These are phyloP conservation scores for Plasmodium ovale DNA, from an alignment of 169 alveolate genomes.

Conservation along the genomic window DNA sequence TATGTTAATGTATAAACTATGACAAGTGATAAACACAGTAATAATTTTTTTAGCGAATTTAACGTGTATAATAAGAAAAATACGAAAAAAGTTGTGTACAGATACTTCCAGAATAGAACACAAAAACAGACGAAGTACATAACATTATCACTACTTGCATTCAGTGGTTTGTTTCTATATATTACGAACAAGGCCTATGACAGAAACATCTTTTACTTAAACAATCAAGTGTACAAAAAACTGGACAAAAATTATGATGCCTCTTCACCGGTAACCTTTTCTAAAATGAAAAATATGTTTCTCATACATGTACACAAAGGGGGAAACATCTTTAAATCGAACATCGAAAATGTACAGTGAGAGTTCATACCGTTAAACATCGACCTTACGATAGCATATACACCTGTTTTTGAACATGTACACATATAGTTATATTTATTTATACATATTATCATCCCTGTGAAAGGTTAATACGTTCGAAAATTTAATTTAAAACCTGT, in stretches of 20 bases:
- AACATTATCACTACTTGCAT: conserved; percentile 50
- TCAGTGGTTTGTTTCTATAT: conserved; percentile 62
- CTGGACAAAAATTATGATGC: conserved; percentile 55
- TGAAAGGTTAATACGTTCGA: no score
- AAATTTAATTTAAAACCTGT: no score
- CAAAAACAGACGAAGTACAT: conserved; percentile 75
- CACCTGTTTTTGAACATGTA: no score
- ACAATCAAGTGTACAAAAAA: conserved; percentile 71
- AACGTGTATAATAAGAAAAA: conserved; percentile 71
- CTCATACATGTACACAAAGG: no score
- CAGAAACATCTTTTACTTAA: conserved; percentile 67
- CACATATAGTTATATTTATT: no score
- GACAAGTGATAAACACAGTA: conserved; percentile 75
- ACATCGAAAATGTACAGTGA: no score
- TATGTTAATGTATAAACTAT: conserved; percentile 17
- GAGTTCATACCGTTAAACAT: no score
- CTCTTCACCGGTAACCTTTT: conserved; percentile 66
- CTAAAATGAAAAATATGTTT: background rate
- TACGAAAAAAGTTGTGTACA: conserved; percentile 71
- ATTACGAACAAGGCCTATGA: conserved; percentile 73
- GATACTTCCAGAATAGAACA: conserved; percentile 76
- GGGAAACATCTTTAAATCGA: no score
- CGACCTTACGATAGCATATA: no score
- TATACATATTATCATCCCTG: no score
- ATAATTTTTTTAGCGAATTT: conserved; percentile 73